phyloP scores from a whole-genome alignment of 2,329 filamentous ascomycete genomes.

The Ophiostoma montium region DNA sequence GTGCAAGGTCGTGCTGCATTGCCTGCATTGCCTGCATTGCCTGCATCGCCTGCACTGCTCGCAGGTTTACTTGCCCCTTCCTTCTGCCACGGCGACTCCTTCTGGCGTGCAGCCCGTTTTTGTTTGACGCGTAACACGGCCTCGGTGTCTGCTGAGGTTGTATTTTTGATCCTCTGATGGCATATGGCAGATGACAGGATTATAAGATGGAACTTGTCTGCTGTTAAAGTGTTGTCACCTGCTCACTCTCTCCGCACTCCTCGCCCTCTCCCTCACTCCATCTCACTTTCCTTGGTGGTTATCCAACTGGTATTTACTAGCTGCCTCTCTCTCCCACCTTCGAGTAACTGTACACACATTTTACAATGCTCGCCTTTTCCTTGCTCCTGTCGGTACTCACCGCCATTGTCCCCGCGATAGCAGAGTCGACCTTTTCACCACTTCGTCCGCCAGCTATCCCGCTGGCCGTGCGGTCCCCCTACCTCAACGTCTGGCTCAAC shows the following conservation, averaged over 20 bases:
- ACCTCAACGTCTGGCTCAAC: constrained; percentile 56
- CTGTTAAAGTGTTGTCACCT: neutral
- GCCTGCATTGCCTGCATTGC: neutral
- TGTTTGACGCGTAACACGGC: too few relatives aligned
- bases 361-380: constrained; percentile 2
- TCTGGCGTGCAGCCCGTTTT: too few relatives aligned
- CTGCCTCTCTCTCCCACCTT: neutral
- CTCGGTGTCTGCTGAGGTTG: too few relatives aligned
- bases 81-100: too few relatives aligned
- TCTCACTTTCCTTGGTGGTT: too few relatives aligned
- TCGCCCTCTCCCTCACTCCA: neutral
- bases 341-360: neutral
- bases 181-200: too few relatives aligned
- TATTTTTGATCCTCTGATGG: too few relatives aligned
- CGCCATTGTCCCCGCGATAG: neutral
- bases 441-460: constrained; percentile 30
- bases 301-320: too few relatives aligned
- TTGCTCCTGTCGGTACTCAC: constrained; percentile 1
- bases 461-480: constrained; percentile 60
- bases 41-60: neutral
- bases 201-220: neutral
- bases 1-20: constrained; percentile 3
- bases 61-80: neutral
- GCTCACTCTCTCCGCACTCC: neutral
- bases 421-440: constrained; percentile 17